Evolutionary conservation across 495 filamentous ascomycete species (phyloP).

Genomic region (Neurospora sublineolata): DNA sequence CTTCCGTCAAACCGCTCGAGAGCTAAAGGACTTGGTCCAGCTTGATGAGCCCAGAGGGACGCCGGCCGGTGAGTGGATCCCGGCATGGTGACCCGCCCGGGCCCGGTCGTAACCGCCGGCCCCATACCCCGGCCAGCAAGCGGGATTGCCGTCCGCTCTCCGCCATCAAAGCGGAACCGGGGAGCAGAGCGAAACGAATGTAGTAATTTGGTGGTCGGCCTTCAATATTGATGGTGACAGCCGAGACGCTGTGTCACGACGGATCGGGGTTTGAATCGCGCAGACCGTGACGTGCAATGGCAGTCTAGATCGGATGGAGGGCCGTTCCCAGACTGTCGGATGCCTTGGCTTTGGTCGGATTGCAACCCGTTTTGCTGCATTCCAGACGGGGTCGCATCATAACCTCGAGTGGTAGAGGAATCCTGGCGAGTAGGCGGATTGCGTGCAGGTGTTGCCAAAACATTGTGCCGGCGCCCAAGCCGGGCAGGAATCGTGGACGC

Average conservation of each 20-base stretch:
- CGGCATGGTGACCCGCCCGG: background rate
- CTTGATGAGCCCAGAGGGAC: slow-evolving; percentile 48
- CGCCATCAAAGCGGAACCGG: slow-evolving; percentile 55
- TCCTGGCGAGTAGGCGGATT: background rate
- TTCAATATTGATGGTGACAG: background rate
- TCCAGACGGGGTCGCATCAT: background rate
- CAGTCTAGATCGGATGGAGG: background rate
- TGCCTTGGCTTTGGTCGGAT: background rate
- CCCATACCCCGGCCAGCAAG: slow-evolving; percentile 7
- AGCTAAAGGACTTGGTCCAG: slow-evolving; percentile 64
- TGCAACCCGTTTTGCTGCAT: background rate
- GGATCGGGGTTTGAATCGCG: background rate
- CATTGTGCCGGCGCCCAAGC: background rate
- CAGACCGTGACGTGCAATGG: background rate
- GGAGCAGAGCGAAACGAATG: slow-evolving; percentile 47
- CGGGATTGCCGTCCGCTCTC: slow-evolving; percentile 23
- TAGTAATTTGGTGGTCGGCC: slow-evolving; percentile 39
- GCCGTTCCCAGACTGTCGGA: background rate
- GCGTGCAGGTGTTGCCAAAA: background rate
- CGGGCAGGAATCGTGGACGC: background rate
- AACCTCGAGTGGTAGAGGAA: background rate
- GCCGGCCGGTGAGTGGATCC: background rate
- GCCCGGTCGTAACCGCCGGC: slow-evolving; percentile 1
- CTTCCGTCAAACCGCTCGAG: slow-evolving; percentile 68
- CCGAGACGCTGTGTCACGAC: background rate